Evolutionary conservation across 495 filamentous ascomycete genomes (phyloP).

Genomic region (Neurospora sp.): DNA sequence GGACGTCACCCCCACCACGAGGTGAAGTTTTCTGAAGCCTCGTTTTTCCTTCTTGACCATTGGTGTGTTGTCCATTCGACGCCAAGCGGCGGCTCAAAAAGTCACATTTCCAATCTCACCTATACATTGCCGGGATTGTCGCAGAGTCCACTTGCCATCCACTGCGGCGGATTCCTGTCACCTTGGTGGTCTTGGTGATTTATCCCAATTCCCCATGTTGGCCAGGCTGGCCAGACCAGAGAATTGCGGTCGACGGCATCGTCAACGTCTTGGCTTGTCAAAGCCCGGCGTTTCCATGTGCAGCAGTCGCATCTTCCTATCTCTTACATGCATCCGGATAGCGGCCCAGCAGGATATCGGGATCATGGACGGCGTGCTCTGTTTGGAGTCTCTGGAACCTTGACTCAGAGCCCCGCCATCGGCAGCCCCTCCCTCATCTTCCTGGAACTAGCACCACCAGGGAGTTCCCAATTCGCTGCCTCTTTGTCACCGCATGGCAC

Average conservation of each 20-base stretch:
- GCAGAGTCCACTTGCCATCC: neutral
- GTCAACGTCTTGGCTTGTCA: neutral
- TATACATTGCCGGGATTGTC: neutral
- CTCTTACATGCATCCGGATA: neutral
- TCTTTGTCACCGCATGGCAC: constrained; percentile 1
- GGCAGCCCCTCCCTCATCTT: neutral
- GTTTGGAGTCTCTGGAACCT: neutral
- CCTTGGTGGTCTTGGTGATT: neutral
- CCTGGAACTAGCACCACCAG: constrained; percentile 1
- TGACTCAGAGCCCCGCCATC: constrained; percentile 17
- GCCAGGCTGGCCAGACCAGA: neutral
- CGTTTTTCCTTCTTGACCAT: neutral
- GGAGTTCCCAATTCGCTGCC: neutral
- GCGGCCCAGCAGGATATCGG: neutral
- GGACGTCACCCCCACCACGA: neutral
- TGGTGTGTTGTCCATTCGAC: neutral
- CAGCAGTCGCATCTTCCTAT: neutral
- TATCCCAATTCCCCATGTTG: neutral
- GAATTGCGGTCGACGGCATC: constrained; percentile 3
- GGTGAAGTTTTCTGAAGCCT: neutral
- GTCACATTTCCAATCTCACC: neutral
- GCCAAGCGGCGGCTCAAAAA: neutral
- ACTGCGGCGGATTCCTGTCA: neutral
- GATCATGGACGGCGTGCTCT: neutral
- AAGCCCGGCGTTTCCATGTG: neutral